Percentiles rank a stretch among this genome's conserved stretches.
Conservation (phyloP, 768 basidiomycete genomes). For the Lactarius psammicola region DNA sequence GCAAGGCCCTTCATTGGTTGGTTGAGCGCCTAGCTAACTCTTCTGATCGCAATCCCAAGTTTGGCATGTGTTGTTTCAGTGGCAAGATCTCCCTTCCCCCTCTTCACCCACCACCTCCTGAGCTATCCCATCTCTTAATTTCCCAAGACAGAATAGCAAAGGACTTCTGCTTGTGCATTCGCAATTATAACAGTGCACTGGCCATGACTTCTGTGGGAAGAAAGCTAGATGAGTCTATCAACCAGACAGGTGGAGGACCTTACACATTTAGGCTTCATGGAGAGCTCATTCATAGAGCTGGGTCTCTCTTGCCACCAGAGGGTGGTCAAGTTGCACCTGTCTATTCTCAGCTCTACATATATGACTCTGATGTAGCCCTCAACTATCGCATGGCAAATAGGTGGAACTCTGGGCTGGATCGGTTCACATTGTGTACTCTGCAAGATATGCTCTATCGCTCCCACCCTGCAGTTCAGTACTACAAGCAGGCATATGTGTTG, state of each 20-base stretch:
- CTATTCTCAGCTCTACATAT: conserved; percentile 3
- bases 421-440: background rate
- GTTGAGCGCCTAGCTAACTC: background rate
- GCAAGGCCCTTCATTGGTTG: conserved; percentile 5
- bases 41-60: background rate
- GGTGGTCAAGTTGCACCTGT: background rate
- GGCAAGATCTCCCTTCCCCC: background rate
- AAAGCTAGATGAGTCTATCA: background rate
- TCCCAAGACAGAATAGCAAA: too few species aligned
- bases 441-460: background rate
- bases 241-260: background rate
- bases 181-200: background rate
- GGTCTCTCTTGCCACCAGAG: background rate
- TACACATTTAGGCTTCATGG: conserved; percentile 1
- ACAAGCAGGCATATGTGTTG: background rate
- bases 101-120: background rate
- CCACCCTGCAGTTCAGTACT: background rate
- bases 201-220: conserved; percentile 5
- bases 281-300: background rate
- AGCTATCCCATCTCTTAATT: background rate
- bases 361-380: background rate
- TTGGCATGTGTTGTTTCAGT: conserved; percentile 5
- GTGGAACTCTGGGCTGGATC: background rate
- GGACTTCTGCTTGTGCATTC: too few species aligned
- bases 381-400: background rate